These are phyloP conservation scores for Yamadazyma trypodendri DNA, from an alignment of 1,139 yeast species.

Conservation along the genomic window DNA sequence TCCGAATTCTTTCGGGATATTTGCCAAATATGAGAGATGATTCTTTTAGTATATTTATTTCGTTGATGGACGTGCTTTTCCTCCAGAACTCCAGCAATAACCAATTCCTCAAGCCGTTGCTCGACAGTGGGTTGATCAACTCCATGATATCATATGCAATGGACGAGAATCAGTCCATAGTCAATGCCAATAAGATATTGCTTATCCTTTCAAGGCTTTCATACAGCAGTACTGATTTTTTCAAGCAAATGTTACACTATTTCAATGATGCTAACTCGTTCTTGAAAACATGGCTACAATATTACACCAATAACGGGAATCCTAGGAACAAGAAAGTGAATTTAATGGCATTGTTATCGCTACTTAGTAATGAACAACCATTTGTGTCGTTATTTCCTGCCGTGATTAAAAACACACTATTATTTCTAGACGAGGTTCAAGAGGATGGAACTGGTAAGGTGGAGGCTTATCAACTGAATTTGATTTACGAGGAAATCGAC, in stretches of 20 bases:
- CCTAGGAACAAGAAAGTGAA: constrained; percentile 67
- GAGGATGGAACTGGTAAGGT: constrained; percentile 61
- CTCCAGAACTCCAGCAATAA: constrained; percentile 25
- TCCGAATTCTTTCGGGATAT: constrained; percentile 55
- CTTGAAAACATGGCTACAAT: constrained; percentile 33
- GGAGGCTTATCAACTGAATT: constrained; percentile 59
- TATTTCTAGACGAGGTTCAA: constrained; percentile 70
- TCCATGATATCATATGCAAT: constrained; percentile 46
- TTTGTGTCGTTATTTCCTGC: constrained; percentile 27
- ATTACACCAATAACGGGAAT: constrained; percentile 55
- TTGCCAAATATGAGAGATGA: constrained; percentile 69
- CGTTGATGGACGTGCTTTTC: constrained; percentile 57
- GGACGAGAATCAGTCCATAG: constrained; percentile 50
- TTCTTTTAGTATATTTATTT: constrained; percentile 54
- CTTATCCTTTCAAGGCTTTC: constrained; percentile 55
- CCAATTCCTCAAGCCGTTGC: constrained; percentile 32
- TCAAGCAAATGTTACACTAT: constrained; percentile 37
- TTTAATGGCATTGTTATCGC: constrained; percentile 56
- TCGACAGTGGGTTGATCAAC: constrained; percentile 48
- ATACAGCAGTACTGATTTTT: constrained; percentile 44
- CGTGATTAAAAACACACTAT: constrained; percentile 54
- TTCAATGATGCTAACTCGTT: constrained; percentile 26
- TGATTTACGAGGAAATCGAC: constrained; percentile 51
- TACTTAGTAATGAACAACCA: constrained; percentile 25
- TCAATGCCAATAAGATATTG: constrained; percentile 50